Percentiles rank a stretch among this genome's conserved stretches.
These are phyloP conservation scores for Fragosphaeria purpurea DNA, from an alignment of 2,329 filamentous ascomycete genomes.

Conservation along the genomic window DNA sequence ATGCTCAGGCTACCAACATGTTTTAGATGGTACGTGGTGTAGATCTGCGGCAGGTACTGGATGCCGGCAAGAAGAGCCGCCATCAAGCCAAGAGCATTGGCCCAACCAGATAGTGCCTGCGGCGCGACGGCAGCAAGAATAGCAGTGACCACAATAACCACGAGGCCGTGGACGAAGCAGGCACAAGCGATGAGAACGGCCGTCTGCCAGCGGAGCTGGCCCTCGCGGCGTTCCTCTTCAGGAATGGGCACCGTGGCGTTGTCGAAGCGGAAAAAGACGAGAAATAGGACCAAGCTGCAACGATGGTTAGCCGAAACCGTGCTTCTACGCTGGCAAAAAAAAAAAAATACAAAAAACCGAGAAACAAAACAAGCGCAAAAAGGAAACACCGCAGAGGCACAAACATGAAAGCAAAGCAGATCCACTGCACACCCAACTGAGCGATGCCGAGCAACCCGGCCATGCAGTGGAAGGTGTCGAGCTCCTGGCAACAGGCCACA, in stretches of 20 bases:
- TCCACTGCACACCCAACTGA: constrained; percentile 86
- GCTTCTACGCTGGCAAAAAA: neutral
- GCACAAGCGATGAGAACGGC: constrained; percentile 64
- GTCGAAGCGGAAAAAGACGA: constrained; percentile 78
- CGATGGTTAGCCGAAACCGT: no score
- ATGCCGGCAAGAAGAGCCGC: constrained; percentile 70
- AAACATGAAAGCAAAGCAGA: constrained; percentile 86
- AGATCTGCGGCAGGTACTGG: constrained; percentile 93
- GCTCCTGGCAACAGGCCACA: constrained; percentile 73
- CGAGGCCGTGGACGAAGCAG: constrained; percentile 67
- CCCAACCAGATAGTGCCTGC: constrained; percentile 62
- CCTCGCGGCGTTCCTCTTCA: constrained; percentile 35
- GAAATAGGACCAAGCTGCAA: constrained; percentile 75
- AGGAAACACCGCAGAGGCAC: constrained; percentile 23
- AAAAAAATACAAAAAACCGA: neutral
- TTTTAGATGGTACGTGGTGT: constrained; percentile 76
- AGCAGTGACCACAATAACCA: constrained; percentile 57
- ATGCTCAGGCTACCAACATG: constrained; percentile 88
- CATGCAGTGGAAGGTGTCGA: constrained; percentile 73
- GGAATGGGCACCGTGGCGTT: constrained; percentile 37
- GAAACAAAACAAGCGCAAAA: neutral
- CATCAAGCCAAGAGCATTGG: constrained; percentile 73
- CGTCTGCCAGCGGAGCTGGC: constrained; percentile 62
- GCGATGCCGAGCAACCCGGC: constrained; percentile 80
- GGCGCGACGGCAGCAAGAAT: constrained; percentile 57